Evolutionary conservation across 2,329 filamentous ascomycete species (phyloP).

Genomic region (Reticulascus tulasneorum): DNA sequence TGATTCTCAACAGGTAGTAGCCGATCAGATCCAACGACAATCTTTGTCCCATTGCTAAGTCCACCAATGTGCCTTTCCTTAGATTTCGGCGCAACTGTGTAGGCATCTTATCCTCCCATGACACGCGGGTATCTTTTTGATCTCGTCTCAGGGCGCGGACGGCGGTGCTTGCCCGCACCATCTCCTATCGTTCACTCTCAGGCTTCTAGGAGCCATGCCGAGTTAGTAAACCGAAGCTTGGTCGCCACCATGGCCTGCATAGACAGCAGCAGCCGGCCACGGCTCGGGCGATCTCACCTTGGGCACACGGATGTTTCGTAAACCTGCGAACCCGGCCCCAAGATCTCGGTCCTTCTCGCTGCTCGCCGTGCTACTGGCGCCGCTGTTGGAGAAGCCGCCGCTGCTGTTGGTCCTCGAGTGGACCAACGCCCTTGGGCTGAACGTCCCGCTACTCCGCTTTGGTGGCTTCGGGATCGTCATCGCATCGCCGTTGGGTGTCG

Average conservation of each 20-base stretch:
- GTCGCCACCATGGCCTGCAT: conserved; percentile 7
- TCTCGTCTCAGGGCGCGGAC: no score
- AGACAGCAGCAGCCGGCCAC: conserved; percentile 9
- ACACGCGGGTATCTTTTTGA: no score
- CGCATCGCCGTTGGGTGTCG: conserved; percentile 9
- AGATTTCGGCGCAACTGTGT: no score
- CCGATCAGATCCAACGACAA: no score
- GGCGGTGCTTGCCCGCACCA: no score
- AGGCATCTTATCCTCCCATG: no score
- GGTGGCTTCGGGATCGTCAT: conserved; percentile 9
- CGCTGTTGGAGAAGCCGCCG: conserved; percentile 31
- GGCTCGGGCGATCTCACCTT: conserved; percentile 11
- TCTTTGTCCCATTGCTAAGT: no score
- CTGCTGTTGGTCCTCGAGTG: conserved; percentile 29
- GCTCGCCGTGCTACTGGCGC: conserved; percentile 20
- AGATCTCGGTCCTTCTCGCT: conserved; percentile 12
- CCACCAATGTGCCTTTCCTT: no score
- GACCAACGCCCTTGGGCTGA: conserved; percentile 18
- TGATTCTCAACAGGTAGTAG: no score
- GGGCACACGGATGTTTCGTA: conserved; percentile 12
- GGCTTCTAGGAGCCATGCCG: not conserved
- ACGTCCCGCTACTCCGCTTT: conserved; percentile 11
- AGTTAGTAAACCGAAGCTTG: conserved; percentile 12
- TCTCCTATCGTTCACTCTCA: no score
- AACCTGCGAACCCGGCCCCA: conserved; percentile 9